phyloP scores from a whole-genome alignment of 345 rosid species.

The Pelargonium nanum region DNA sequence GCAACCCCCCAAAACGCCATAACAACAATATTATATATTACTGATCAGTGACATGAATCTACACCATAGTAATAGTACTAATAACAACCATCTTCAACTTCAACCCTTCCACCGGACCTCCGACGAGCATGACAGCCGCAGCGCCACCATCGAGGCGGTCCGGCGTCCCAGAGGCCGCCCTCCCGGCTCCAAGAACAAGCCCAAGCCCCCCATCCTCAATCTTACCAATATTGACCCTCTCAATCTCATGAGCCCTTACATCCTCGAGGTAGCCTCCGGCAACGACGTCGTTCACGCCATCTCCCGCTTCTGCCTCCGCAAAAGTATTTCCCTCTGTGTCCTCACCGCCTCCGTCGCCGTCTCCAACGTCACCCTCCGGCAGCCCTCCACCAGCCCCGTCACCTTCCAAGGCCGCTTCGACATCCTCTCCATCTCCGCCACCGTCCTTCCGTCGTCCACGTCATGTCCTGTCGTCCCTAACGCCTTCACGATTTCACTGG shows the following conservation, averaged over 20 bases:
- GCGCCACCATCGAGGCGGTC: slow-evolving; percentile 12
- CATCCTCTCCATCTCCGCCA: slow-evolving; percentile 75
- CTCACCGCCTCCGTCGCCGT: slow-evolving; percentile 85
- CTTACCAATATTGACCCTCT: slow-evolving; percentile 51
- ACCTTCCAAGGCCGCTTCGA: slow-evolving; percentile 89
- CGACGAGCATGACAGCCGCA: background rate
- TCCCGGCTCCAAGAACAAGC: slow-evolving; percentile 20
- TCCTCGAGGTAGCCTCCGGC: slow-evolving; percentile 71
- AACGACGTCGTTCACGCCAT: slow-evolving; percentile 60
- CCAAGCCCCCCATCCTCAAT: slow-evolving; percentile 37
- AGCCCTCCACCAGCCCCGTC: slow-evolving; percentile 59
- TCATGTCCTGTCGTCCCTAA: slow-evolving; percentile 37
- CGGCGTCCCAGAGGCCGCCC: slow-evolving; percentile 15
- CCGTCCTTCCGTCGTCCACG: slow-evolving; percentile 47
- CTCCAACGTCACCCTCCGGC: slow-evolving; percentile 75
- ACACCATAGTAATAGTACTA: too few species aligned
- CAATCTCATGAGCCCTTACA: slow-evolving; percentile 75
- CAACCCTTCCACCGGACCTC: slow-evolving; percentile 5
- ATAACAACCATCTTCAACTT: slow-evolving; percentile 3
- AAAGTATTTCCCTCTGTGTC: slow-evolving; percentile 46
- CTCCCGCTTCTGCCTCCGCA: slow-evolving; percentile 60
- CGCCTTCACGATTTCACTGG: slow-evolving; percentile 56
- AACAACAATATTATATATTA: too few species aligned
- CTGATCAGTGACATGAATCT: too few species aligned
- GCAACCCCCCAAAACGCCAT: too few species aligned